Evolutionary conservation across 768 basidiomycete genomes (phyloP), one percentile per base, ranked within the genome.

Genomic region (Suillus discolor): DNA sequence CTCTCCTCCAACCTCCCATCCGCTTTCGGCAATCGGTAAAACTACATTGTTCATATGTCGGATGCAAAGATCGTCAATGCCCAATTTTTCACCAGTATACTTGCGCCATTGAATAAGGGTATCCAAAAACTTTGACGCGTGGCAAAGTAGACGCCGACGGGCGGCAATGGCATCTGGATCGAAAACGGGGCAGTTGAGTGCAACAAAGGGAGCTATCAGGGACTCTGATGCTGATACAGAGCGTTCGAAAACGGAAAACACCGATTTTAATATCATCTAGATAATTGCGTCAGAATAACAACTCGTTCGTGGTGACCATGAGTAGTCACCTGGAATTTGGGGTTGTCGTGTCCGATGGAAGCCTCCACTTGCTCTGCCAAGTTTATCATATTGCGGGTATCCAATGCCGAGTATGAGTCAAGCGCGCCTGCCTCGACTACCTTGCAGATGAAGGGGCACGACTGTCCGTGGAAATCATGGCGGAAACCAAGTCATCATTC

Each of bases 1-100:
- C 74, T 89, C 84, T 2, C 94, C 94, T 13, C 96, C 94, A 44
- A 93, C 90, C 51, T 94, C 93, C 96, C 95, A 97, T 11, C 91
- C 91, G 64, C 82, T 84, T 66, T 87, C 83, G 6, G 94, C 89
- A 38, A 92, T 81, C 6, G 85, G 86, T 60, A 90, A 71, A 51
- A 96, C 82, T 67, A 83, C 84, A 23, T 83, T 79, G 25, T 84
- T 84, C 11, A 92, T 81, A 18, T 95, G 75, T 67, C 81, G 82
- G 16, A 77, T 81, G 25, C 86, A 82, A 54, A 92, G 78, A 57
- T 80, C 75, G 9, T 83, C 85, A n/a, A 87, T 71, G 8, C 85
- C 85, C 69, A 82, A 88, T 57, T 78, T 80, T 68, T 88, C 88
- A 31, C 87, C 87, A 3, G 85, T 81, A 70, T 89, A 89, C 71